Conservation (phyloP, 108 stramenopile species). For the Skeletonema marinoi region DNA sequence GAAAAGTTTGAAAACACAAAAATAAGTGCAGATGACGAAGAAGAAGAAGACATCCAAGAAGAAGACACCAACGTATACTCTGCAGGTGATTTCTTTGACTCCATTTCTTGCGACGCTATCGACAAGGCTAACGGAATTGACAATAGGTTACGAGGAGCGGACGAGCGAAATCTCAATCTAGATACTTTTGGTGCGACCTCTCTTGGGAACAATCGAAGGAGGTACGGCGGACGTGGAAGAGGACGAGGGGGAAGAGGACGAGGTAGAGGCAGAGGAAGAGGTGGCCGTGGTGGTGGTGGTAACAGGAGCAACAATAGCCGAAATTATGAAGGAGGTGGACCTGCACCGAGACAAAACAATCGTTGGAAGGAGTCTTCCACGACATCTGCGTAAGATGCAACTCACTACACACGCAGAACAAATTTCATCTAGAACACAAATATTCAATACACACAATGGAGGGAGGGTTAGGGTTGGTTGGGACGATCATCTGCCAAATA, state of each 20-base stretch:
- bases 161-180: constrained; percentile 78
- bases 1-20: constrained; percentile 64
- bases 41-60: constrained; percentile 39
- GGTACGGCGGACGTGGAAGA: constrained; percentile 43
- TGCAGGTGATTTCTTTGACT: constrained; percentile 88
- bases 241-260: constrained; percentile 9
- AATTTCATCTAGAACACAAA: background rate
- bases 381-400: constrained; percentile 2
- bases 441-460: background rate
- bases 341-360: constrained; percentile 39
- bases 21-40: constrained; percentile 38
- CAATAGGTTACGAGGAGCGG: constrained; percentile 75
- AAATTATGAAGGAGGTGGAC: constrained; percentile 18
- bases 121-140: constrained; percentile 75
- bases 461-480: background rate
- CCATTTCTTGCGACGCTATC: constrained; percentile 82
- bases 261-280: constrained; percentile 13
- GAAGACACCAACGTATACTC: constrained; percentile 47
- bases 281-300: constrained; percentile 2
- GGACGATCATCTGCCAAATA: background rate
- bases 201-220: constrained; percentile 50
- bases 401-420: background rate
- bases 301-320: background rate
- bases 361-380: constrained; percentile 41
- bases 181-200: constrained; percentile 90